Base-by-base conservation (phyloP, 2,329 filamentous ascomycete genomes). In the Chaetomium globosum region DNA sequence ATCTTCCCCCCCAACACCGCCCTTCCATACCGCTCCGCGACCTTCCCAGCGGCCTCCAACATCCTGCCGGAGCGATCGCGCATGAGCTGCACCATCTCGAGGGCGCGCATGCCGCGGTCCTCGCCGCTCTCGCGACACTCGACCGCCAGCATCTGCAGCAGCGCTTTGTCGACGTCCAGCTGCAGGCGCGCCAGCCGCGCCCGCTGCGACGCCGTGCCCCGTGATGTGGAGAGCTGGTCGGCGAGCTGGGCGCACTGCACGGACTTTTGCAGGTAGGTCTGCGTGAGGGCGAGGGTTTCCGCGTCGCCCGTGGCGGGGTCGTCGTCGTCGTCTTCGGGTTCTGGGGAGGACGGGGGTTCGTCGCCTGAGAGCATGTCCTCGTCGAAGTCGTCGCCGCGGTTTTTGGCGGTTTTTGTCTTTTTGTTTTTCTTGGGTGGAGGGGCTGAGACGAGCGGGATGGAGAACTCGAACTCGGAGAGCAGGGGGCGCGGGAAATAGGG, bases 381-480 rank as follows among this genome's bases (percentile, higher is more conserved):
- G 76, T 74, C 51, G 67, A 68, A 53, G 74, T 75, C 39, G 71
- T 70, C 21, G 71, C 76, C 70, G 19, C 16, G 19, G n/a, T 21
- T 13, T 7, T 71, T 74, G 36, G 66, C 2, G n/a, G 31, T 1
- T 13, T 36, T 49, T 36, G 49, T 55, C 9, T 75, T 75, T 36
- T 76, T 75, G 30, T 66, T 64, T 69, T 69, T 77, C 63, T 69
- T 77, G 53, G 60, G 13, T 69, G 72, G 49, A 0, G 82, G 80
- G 2, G 79, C 76, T 5, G 86, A 86, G 3, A 86, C 85, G 39
- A 97, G 80, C 0, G 96, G 95, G 21, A 99, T 85, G 52, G 89
- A 87, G 75, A 99, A 96, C 57, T 93, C 91, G 74, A 99, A 99
- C 76, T 99, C 95, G 51, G 89, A 93, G 43, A 99, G 88, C 46